These are phyloP conservation scores for Backusella luteola DNA, from an alignment of 192 early-diverging fungal species.

Conservation along the genomic window DNA sequence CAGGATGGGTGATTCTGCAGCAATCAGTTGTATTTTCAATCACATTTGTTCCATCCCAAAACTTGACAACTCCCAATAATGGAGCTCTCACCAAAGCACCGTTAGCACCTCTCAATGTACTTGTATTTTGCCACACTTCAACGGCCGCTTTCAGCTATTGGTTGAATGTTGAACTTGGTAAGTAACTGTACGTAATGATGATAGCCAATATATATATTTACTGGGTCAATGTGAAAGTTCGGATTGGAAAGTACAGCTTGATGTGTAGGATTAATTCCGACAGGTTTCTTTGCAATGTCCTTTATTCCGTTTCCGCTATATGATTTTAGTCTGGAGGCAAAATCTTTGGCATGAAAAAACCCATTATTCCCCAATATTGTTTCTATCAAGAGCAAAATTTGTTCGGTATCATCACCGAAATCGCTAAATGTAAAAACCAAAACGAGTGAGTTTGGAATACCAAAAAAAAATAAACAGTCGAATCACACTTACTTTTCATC, in stretches of 20 bases:
- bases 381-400: constrained; percentile 54
- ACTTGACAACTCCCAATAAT: constrained; percentile 36
- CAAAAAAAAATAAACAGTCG: background rate
- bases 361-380: constrained; percentile 48
- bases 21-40: constrained; percentile 33
- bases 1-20: constrained; percentile 46
- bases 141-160: constrained; percentile 32
- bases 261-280: constrained; percentile 55
- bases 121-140: constrained; percentile 31
- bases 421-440: constrained; percentile 20
- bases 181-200: background rate
- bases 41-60: constrained; percentile 45
- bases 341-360: constrained; percentile 46
- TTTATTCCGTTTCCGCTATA: constrained; percentile 56
- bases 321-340: constrained; percentile 45
- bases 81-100: constrained; percentile 48
- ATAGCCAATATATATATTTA: constrained; percentile 13
- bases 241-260: constrained; percentile 45
- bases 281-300: constrained; percentile 53
- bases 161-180: background rate
- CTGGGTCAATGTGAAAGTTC: constrained; percentile 48
- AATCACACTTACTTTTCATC: constrained; percentile 33
- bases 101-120: constrained; percentile 35
- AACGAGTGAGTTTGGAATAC: background rate
- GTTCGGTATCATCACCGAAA: constrained; percentile 56